Percentiles rank a stretch among this genome's conserved stretches.
These are phyloP conservation scores for Neonectria faginata DNA, from an alignment of 2,329 filamentous ascomycete genomes.

Conservation along the genomic window DNA sequence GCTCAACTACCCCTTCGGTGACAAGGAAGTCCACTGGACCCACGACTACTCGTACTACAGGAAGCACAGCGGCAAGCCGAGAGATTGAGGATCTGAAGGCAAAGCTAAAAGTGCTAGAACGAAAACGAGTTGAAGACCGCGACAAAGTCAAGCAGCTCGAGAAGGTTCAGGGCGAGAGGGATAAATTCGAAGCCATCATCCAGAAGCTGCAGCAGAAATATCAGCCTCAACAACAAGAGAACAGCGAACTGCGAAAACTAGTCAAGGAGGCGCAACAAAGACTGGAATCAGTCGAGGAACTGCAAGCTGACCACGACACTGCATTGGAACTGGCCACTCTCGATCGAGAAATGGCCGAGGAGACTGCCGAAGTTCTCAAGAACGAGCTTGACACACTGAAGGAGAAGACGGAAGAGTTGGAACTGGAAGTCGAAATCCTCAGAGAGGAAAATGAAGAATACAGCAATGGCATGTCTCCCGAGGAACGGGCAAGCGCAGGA, in stretches of 20 bases:
- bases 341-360: slow-evolving; percentile 96
- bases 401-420: slow-evolving; percentile 82
- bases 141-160: slow-evolving; percentile 86
- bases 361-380: slow-evolving; percentile 85
- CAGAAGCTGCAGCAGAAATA: slow-evolving; percentile 92
- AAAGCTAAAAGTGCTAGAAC: slow-evolving; percentile 87
- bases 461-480: slow-evolving; percentile 84
- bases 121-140: slow-evolving; percentile 85
- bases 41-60: slow-evolving; percentile 50
- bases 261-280: slow-evolving; percentile 80
- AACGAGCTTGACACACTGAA: slow-evolving; percentile 83
- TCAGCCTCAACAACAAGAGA: slow-evolving; percentile 85
- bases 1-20: slow-evolving; percentile 48
- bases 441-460: slow-evolving; percentile 89
- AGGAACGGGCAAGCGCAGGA: slow-evolving; percentile 86
- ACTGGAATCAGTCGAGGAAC: slow-evolving; percentile 74
- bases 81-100: slow-evolving; percentile 90
- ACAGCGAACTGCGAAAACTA: slow-evolving; percentile 78
- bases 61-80: slow-evolving; percentile 65
- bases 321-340: slow-evolving; percentile 87
- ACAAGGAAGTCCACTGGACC: slow-evolving; percentile 47
- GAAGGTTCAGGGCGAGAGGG: slow-evolving; percentile 78
- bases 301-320: slow-evolving; percentile 86
- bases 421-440: slow-evolving; percentile 88
- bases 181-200: slow-evolving; percentile 85